These are phyloP conservation scores for Arthromyces matolae DNA, from an alignment of 768 basidiomycete genomes.

Conservation along the genomic window DNA sequence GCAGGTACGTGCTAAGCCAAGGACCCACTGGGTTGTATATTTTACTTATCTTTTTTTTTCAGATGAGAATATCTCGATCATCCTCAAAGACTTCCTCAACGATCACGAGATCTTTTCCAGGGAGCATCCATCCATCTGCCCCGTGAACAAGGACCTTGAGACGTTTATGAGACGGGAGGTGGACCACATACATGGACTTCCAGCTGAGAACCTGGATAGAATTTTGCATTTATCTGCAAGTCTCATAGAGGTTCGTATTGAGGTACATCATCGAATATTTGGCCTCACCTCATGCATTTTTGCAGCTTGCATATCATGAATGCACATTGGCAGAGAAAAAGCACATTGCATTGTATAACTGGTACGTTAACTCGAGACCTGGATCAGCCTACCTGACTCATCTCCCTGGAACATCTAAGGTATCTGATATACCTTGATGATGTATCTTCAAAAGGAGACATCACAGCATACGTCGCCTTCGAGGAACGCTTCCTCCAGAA, in stretches of 20 bases:
- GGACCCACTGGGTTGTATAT: too few species aligned
- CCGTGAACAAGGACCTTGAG: constrained; percentile 10
- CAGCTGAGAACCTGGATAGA: not conserved
- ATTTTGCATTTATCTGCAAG: constrained; percentile 11
- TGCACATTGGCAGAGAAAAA: constrained; percentile 18
- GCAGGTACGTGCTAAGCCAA: not conserved
- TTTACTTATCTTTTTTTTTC: not conserved
- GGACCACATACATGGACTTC: not conserved
- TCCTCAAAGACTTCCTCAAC: constrained; percentile 6
- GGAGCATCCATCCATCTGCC: not conserved
- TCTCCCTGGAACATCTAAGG: constrained; percentile 7
- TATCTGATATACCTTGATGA: constrained; percentile 21
- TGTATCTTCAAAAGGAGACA: constrained; percentile 7
- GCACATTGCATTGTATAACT: constrained; percentile 17
- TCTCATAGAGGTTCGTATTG: constrained; percentile 10
- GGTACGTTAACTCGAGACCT: constrained; percentile 4
- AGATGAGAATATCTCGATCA: not conserved
- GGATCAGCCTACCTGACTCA: not conserved
- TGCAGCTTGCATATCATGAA: constrained; percentile 16
- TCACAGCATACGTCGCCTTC: constrained; percentile 9
- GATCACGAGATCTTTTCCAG: constrained; percentile 1
- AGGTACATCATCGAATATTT: not conserved
- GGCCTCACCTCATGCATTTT: not conserved
- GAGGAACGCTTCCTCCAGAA: constrained; percentile 16
- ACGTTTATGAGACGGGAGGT: constrained; percentile 11